phyloP scores from a whole-genome alignment of 306 rosid species.

The Fagus sylvatica region DNA sequence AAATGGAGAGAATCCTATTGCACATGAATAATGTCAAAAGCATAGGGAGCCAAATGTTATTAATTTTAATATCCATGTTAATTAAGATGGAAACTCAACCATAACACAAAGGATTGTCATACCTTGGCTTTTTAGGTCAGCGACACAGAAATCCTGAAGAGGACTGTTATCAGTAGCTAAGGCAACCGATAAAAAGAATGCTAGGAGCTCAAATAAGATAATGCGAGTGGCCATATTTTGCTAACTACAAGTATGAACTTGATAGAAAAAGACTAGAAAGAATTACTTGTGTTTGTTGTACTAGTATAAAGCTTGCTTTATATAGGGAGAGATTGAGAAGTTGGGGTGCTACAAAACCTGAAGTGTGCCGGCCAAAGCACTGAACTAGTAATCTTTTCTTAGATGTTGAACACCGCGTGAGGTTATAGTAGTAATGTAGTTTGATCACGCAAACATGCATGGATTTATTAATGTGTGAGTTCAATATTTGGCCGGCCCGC shows the following conservation, averaged over 20 bases:
- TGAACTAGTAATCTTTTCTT: background rate
- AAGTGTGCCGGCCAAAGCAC: background rate
- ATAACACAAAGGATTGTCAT: background rate
- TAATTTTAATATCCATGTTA: background rate
- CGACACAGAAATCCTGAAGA: slow-evolving; percentile 52
- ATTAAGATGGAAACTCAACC: background rate
- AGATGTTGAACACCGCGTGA: background rate
- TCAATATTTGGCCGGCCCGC: background rate
- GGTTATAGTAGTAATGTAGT: background rate
- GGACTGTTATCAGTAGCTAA: slow-evolving; percentile 31
- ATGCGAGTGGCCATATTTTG: too few relatives aligned
- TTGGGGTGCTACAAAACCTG: background rate
- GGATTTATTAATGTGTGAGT: background rate
- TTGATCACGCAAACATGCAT: background rate
- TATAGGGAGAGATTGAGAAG: background rate
- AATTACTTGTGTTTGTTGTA: background rate
- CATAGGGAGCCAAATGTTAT: background rate
- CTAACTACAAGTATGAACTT: background rate
- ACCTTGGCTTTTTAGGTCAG: slow-evolving; percentile 26
- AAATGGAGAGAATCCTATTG: too few relatives aligned
- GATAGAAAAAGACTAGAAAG: background rate
- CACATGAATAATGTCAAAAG: background rate
- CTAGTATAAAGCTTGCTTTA: background rate
- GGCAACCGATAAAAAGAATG: background rate
- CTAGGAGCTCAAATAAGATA: too few relatives aligned